Evolutionary conservation across 495 filamentous ascomycete genomes (phyloP), one percentile per base, ranked within the genome.

Genomic region (Staphylotrichum longicolle): DNA sequence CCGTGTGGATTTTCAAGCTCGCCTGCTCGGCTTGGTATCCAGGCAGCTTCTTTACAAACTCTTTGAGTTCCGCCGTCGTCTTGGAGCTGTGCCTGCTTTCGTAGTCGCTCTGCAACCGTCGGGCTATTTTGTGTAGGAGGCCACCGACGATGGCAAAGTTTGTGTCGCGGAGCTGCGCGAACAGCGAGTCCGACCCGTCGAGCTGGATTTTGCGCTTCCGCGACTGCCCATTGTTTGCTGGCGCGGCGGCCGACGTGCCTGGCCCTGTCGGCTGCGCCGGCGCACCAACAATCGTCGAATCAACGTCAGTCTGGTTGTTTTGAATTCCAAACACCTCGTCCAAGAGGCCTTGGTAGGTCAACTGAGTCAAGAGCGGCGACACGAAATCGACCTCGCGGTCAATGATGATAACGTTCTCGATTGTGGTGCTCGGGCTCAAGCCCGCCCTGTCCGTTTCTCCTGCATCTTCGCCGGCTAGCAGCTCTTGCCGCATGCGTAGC

Each of bases 301-400:
- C 93, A n/a, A 98, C 84, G 67, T 98, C 93, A 46, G 91, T 87
- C 72, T 96, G 90, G 72, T 93, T 97, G 65, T 87, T 84, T 61
- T 88, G 83, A 61, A 99, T 93, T 51, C 89, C 88, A 63, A 96
- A 95, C 41, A 91, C 83, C 75, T 99, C 95, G 71, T 99, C 95
- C 54, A 99, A 89, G 35, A 99, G 73, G 1, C 95, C 95, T 76
- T 98, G 93, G 68, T 99, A 99, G 8, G 95, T 99, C 45, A 99
- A 80, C 70, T 98, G 95, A 0, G 94, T 98, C 51, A 98, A 84
- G 11, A 99, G 82, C 2, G 88, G 86, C 27, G 94, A 96, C 35
- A 90, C 89, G 74, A 93, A 91, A 69, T 99, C 95, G 51, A 96
- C 87, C 64, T 96, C 92, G 44, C 95, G 88, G 74, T 97, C 95